A percentile compares a stretch with the other conserved stretches of the same genome.
Conservation (phyloP, 2,329 filamentous ascomycete genomes). For the Aspergillus sp. region DNA sequence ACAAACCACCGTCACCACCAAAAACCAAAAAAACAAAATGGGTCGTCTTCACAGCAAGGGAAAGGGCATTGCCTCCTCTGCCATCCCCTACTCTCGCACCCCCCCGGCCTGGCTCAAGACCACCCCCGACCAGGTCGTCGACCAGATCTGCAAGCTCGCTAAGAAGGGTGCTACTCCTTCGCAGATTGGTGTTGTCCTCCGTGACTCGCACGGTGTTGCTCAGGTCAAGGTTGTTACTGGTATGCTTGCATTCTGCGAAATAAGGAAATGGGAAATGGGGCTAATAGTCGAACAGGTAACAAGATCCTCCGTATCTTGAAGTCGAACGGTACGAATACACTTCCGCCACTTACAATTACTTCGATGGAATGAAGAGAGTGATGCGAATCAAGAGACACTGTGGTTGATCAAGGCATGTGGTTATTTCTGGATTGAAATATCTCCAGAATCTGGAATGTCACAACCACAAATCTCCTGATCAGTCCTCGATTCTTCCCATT, state of each 20-base stretch:
- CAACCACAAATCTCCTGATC: not conserved
- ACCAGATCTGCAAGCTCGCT: constrained; percentile 98
- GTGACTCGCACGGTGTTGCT: constrained; percentile 95
- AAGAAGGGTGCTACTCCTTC: constrained; percentile 98
- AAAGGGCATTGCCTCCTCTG: constrained; percentile 96
- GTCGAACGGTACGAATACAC: constrained; percentile 70
- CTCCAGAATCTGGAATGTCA: not conserved
- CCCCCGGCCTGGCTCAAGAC: constrained; percentile 96
- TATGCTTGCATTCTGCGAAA: constrained; percentile 43
- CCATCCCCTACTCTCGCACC: constrained; percentile 92
- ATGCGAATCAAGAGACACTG: not conserved
- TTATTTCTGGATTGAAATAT: not conserved
- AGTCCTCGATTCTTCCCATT: constrained; percentile 2
- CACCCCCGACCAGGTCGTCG: constrained; percentile 95
- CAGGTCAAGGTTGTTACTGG: constrained; percentile 97
- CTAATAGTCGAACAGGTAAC: constrained; percentile 65
- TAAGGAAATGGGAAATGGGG: constrained; percentile 1
- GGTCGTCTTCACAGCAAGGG: constrained; percentile 97
- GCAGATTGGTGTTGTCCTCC: constrained; percentile 97
- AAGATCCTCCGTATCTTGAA: constrained; percentile 99
- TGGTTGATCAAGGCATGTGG: not conserved
- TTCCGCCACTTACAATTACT: constrained; percentile 8
- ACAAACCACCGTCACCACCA: constrained; percentile 22
- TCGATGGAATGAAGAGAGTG: constrained; percentile 18
- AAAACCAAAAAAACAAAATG: constrained; percentile 15